phyloP scores from a whole-genome alignment of 768 basidiomycete species.

The Tylopilus rubrobrunneus region DNA sequence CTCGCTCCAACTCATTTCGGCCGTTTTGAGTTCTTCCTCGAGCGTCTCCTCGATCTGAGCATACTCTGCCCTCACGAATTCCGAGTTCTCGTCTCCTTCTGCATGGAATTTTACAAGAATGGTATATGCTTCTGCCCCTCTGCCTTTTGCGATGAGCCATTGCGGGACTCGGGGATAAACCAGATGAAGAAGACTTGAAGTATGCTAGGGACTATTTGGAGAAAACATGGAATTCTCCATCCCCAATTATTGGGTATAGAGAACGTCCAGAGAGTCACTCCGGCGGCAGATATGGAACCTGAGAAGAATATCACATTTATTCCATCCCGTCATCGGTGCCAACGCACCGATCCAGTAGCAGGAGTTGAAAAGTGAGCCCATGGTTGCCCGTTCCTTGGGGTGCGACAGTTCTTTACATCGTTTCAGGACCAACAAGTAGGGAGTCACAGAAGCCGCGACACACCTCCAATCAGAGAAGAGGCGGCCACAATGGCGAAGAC shows the following conservation, averaged over 20 bases:
- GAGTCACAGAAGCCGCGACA: background rate
- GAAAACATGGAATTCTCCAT: slow-evolving; percentile 60
- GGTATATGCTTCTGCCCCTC: slow-evolving; percentile 42
- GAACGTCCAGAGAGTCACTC: slow-evolving; percentile 61
- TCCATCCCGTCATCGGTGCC: no score
- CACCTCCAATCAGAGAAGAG: slow-evolving; percentile 17
- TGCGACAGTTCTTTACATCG: slow-evolving; percentile 14
- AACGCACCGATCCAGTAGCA: slow-evolving; percentile 3
- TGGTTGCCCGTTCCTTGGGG: slow-evolving; percentile 6
- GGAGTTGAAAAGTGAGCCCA: background rate
- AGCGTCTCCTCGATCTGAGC: slow-evolving; percentile 54
- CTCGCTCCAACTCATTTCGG: background rate
- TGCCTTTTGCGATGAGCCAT: slow-evolving; percentile 58
- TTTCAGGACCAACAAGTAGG: background rate
- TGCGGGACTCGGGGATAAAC: slow-evolving; percentile 63
- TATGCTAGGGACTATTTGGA: slow-evolving; percentile 50
- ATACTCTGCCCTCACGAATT: slow-evolving; percentile 56
- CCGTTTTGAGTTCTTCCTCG: slow-evolving; percentile 3
- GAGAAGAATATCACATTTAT: background rate
- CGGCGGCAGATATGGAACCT: slow-evolving; percentile 37
- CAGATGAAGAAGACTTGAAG: slow-evolving; percentile 52
- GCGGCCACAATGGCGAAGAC: slow-evolving; percentile 15
- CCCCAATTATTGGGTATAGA: slow-evolving; percentile 53
- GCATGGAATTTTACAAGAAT: slow-evolving; percentile 57
- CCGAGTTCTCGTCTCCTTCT: slow-evolving; percentile 47